phyloP scores from a whole-genome alignment of 208 protist species.

The Crithidia expoeki region DNA sequence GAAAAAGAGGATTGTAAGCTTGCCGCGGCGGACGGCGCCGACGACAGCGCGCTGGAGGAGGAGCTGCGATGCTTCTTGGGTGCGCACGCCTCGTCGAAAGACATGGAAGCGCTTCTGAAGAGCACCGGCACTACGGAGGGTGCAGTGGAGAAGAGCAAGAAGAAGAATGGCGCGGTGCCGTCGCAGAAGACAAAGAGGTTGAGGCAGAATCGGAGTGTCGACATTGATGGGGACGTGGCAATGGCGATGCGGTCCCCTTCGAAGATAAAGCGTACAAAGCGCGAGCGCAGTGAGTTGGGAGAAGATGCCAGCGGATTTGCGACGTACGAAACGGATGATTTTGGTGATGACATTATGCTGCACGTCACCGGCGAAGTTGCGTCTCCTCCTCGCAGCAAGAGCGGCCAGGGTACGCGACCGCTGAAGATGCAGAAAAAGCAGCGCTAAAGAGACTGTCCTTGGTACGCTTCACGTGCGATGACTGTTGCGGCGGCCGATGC shows the following conservation, averaged over 20 bases:
- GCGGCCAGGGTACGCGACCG: background rate
- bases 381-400: background rate
- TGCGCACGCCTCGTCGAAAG: constrained; percentile 29
- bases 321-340: background rate
- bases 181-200: background rate
- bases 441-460: background rate
- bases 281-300: background rate
- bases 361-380: background rate
- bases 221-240: background rate
- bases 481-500: too few species aligned
- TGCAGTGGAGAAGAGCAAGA: background rate
- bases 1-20: constrained; percentile 20
- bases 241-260: background rate
- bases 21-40: background rate
- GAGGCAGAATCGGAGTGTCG: background rate
- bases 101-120: constrained; percentile 26
- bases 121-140: background rate
- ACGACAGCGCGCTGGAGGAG: constrained; percentile 35
- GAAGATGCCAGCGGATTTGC: background rate
- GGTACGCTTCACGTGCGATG: too few species aligned
- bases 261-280: background rate
- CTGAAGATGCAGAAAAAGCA: constrained; percentile 12
- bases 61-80: constrained; percentile 67
- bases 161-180: background rate
- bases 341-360: background rate